Percentiles rank a stretch among this genome's conserved stretches.
These are phyloP conservation scores for Lactarius vividus DNA, from an alignment of 768 basidiomycete genomes.

Conservation along the genomic window DNA sequence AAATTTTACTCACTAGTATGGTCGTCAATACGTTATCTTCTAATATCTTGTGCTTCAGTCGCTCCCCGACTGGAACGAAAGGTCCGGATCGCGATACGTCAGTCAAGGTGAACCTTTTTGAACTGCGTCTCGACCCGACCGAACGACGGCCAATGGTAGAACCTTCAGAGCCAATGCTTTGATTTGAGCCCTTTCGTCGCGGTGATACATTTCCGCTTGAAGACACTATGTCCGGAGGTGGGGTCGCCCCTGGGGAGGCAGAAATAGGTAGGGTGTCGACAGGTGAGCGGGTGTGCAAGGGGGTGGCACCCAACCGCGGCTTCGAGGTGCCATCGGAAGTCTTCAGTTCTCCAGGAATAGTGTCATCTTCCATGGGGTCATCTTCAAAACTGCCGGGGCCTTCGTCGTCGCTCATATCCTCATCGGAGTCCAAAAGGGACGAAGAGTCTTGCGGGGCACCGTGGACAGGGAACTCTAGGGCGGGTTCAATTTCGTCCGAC, in stretches of 20 bases:
- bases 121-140: slow-evolving; percentile 53
- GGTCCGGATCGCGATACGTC: slow-evolving; percentile 37
- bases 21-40: slow-evolving; percentile 70
- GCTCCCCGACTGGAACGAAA: slow-evolving; percentile 64
- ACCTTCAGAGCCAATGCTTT: slow-evolving; percentile 25
- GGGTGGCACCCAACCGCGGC: slow-evolving; percentile 5
- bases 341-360: slow-evolving; percentile 62
- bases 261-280: slow-evolving; percentile 12
- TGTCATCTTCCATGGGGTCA: slow-evolving; percentile 80
- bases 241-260: background rate
- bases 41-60: slow-evolving; percentile 75
- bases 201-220: slow-evolving; percentile 16
- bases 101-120: slow-evolving; percentile 44
- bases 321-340: slow-evolving; percentile 20
- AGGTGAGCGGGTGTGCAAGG: slow-evolving; percentile 23
- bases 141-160: slow-evolving; percentile 34
- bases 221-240: background rate
- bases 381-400: slow-evolving; percentile 76
- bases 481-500: slow-evolving; percentile 57
- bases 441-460: slow-evolving; percentile 49
- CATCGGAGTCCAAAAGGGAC: slow-evolving; percentile 61
- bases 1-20: slow-evolving; percentile 61
- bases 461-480: slow-evolving; percentile 67
- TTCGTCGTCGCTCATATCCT: slow-evolving; percentile 69
- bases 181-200: slow-evolving; percentile 20